These are phyloP conservation scores for Tephrocybe sp. DNA, from an alignment of 768 basidiomycete genomes.

Conservation along the genomic window DNA sequence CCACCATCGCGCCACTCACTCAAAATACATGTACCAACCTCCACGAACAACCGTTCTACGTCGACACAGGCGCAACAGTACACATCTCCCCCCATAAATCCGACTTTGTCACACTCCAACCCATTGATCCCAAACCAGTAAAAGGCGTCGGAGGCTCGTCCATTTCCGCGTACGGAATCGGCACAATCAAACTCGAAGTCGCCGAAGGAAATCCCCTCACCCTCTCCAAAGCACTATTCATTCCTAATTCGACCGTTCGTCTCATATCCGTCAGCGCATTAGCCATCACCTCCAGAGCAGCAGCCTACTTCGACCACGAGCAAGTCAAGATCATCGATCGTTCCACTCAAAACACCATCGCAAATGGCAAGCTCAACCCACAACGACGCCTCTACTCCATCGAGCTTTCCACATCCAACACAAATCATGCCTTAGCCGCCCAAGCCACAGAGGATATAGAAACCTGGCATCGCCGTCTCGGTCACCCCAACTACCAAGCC, in stretches of 20 bases:
- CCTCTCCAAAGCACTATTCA: conserved; percentile 17
- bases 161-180: conserved; percentile 24
- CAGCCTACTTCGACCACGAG: conserved; percentile 17
- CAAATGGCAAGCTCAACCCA: conserved; percentile 7
- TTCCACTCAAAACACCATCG: conserved; percentile 13
- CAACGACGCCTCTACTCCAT: conserved; percentile 18
- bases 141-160: conserved; percentile 25
- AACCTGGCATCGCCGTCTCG: conserved; percentile 27
- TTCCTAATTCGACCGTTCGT: conserved; percentile 21
- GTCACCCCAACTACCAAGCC: conserved; percentile 24
- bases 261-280: conserved; percentile 24
- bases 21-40: too few relatives aligned
- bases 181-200: conserved; percentile 21
- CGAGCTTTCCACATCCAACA: conserved; percentile 4
- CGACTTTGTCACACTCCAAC: conserved; percentile 23
- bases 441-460: conserved; percentile 13
- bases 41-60: conserved; percentile 19
- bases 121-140: conserved; percentile 21
- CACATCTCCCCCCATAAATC: conserved; percentile 20
- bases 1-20: too few relatives aligned
- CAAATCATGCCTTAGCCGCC: conserved; percentile 17
- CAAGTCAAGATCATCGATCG: conserved; percentile 12
- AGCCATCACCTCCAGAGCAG: conserved; percentile 5
- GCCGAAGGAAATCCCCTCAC: conserved; percentile 11
- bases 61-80: conserved; percentile 23